Percentiles rank a stretch among this genome's conserved stretches.
Conservation (phyloP, 768 basidiomycete genomes). For the Boletus reticuloceps region DNA sequence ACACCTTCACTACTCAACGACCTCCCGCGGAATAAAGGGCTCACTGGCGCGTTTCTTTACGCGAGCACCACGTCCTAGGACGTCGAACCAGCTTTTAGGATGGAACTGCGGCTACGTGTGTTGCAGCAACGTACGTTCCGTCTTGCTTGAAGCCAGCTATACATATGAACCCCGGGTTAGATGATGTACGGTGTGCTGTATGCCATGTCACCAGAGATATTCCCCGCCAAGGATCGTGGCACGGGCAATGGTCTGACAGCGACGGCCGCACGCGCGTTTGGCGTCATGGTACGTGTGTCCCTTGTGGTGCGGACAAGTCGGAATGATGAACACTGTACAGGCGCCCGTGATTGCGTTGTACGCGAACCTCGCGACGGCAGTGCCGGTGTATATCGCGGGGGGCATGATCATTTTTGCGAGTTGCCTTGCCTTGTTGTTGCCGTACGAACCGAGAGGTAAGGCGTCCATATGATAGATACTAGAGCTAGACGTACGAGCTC, state of each 20-base stretch:
- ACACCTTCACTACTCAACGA: constrained; percentile 41
- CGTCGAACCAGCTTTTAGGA: constrained; percentile 63
- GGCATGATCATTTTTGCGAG: constrained; percentile 62
- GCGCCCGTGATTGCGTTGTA: constrained; percentile 73
- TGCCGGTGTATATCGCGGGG: constrained; percentile 72
- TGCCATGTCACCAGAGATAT: constrained; percentile 66
- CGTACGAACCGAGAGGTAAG: constrained; percentile 74
- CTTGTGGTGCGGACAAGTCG: too few species aligned
- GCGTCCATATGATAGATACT: constrained; percentile 49
- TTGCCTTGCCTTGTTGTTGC: constrained; percentile 56
- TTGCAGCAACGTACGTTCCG: constrained; percentile 48
- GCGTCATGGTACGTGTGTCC: constrained; percentile 50
- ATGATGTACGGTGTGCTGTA: constrained; percentile 79
- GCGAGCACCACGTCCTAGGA: constrained; percentile 72
- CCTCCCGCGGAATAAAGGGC: constrained; percentile 47
- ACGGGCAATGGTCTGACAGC: constrained; percentile 68
- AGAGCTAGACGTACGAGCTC: too few species aligned
- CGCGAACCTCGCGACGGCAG: constrained; percentile 58
- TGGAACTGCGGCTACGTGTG: constrained; percentile 83
- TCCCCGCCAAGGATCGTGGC: constrained; percentile 69
- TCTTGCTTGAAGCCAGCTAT: too few species aligned
- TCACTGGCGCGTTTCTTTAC: constrained; percentile 75
- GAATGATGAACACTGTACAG: constrained; percentile 29
- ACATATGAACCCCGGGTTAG: constrained; percentile 23
- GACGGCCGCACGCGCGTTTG: constrained; percentile 61